Percentiles rank a stretch among this genome's conserved stretches.
phyloP scores from a whole-genome alignment of 192 early-diverging fungal genomes.

The Allomyces javanicus region DNA sequence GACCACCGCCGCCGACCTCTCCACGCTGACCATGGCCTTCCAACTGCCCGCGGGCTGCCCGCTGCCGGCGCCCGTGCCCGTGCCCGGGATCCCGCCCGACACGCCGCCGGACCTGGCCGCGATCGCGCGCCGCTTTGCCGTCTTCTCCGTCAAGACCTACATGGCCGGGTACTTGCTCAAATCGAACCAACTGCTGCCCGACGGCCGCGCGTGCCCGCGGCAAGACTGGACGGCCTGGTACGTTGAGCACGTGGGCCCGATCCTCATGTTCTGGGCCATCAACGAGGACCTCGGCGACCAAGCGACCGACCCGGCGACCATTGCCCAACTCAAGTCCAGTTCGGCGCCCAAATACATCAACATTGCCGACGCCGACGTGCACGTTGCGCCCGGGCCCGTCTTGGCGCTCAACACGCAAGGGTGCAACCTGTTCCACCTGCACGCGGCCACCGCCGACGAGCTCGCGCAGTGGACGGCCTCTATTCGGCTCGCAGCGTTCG shows the following conservation, averaged over 20 bases:
- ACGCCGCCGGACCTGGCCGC: constrained; percentile 22
- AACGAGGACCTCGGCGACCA: too few species aligned
- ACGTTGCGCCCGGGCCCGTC: constrained; percentile 22
- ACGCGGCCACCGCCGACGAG: constrained; percentile 26
- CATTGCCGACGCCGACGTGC: constrained; percentile 43
- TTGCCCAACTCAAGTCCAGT: constrained; percentile 24
- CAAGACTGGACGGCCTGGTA: constrained; percentile 43
- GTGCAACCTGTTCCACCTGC: constrained; percentile 46
- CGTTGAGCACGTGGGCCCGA: constrained; percentile 49
- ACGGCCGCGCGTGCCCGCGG: constrained; percentile 32
- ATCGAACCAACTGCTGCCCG: constrained; percentile 36
- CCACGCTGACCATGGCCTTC: too few species aligned
- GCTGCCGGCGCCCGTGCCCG: not conserved
- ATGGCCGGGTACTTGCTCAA: constrained; percentile 52
- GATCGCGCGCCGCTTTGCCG: constrained; percentile 34
- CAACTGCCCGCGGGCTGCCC: not conserved
- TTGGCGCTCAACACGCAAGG: constrained; percentile 48
- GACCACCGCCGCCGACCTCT: too few species aligned
- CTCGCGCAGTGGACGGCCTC: constrained; percentile 50
- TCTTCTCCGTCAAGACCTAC: constrained; percentile 48
- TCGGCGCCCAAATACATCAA: constrained; percentile 49
- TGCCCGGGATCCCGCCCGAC: constrained; percentile 12
- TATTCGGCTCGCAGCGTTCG: constrained; percentile 56
- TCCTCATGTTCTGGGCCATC: constrained; percentile 31
- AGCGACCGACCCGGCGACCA: constrained; percentile 1